Conservation (phyloP, 2,329 filamentous ascomycete genomes). For the Arthrobotrys iridis region DNA sequence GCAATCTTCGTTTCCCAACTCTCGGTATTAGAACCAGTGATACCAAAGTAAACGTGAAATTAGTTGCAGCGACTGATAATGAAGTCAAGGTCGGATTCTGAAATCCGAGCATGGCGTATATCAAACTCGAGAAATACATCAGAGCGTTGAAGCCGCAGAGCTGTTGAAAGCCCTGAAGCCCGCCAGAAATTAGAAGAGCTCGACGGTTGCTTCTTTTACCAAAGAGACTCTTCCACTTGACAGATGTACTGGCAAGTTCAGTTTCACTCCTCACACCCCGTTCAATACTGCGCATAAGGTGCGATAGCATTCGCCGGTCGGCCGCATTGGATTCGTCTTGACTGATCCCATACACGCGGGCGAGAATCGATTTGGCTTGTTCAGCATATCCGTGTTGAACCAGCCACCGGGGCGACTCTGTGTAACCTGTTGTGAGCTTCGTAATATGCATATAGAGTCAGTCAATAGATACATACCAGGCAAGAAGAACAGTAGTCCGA, state of each 20-base stretch:
- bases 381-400: slow-evolving; percentile 73
- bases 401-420: slow-evolving; percentile 89
- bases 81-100: slow-evolving; percentile 80
- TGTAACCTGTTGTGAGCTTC: slow-evolving; percentile 59
- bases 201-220: slow-evolving; percentile 69
- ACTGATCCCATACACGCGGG: slow-evolving; percentile 69
- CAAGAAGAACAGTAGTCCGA: slow-evolving; percentile 69
- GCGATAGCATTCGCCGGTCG: slow-evolving; percentile 42
- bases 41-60: slow-evolving; percentile 80
- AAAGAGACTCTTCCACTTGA: slow-evolving; percentile 53
- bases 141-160: slow-evolving; percentile 89
- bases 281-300: slow-evolving; percentile 64
- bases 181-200: slow-evolving; percentile 83
- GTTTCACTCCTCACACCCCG: slow-evolving; percentile 69
- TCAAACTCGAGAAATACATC: slow-evolving; percentile 90
- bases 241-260: slow-evolving; percentile 55
- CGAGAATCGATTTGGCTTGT: slow-evolving; percentile 73
- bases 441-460: neutral
- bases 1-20: slow-evolving; percentile 79
- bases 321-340: slow-evolving; percentile 21
- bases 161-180: slow-evolving; percentile 87
- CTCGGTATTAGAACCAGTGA: slow-evolving; percentile 81
- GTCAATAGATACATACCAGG: slow-evolving; percentile 28
- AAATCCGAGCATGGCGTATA: slow-evolving; percentile 81
- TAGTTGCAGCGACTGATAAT: slow-evolving; percentile 81